Base-by-base conservation (phyloP, 306 rosid genomes). In the Cercis canadensis region DNA sequence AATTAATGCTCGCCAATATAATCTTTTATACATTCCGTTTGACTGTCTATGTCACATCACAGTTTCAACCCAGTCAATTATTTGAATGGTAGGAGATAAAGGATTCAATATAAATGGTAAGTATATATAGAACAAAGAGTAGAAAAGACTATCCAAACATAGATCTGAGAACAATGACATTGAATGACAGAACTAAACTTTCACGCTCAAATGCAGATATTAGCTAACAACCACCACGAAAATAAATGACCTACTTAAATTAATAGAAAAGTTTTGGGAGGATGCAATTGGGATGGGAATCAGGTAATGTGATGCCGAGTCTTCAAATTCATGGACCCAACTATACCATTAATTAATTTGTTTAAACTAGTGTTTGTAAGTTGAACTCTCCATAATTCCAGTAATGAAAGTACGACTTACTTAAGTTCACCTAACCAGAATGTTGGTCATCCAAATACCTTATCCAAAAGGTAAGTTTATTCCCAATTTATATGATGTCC, bases 241-340 rank as follows among this genome's bases (percentile, higher is more conserved):
- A 24, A 24, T 24, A 24, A 3, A 24, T 24, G 29, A 1, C 29
- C 29, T 24, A 24, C 3, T 24, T 24, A 24, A 24, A 24, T 24
- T 24, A 24, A 24, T 24, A 24, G 29, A 24, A 24, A 70, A 21
- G 69, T 58, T 62, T 56, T 8, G 8, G 13, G 43, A 43, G 43
- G 16, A 58, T 24, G 29, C 29, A 24, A 24, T 24, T 10, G 16
- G 50, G 34, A 15, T 24, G 65, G 32, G 21, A 19, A 6, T 51
- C 21, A 2, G 50, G 57, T 59, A 80, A 50, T 57, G 67, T 32
- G 17, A 52, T 17, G n/a, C 59, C 4, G 12, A 50, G 33, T 51
- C 24, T 57, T 62, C 61, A 69, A 80, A 65, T 33, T 44, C 44
- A 67, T 45, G 57, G 36, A 40, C 65, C 43, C 59, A n/a, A n/a